Percentiles rank a stretch among this genome's conserved stretches.
phyloP scores from a whole-genome alignment of 192 early-diverging fungal species.

The Backusella liffmaniae region DNA sequence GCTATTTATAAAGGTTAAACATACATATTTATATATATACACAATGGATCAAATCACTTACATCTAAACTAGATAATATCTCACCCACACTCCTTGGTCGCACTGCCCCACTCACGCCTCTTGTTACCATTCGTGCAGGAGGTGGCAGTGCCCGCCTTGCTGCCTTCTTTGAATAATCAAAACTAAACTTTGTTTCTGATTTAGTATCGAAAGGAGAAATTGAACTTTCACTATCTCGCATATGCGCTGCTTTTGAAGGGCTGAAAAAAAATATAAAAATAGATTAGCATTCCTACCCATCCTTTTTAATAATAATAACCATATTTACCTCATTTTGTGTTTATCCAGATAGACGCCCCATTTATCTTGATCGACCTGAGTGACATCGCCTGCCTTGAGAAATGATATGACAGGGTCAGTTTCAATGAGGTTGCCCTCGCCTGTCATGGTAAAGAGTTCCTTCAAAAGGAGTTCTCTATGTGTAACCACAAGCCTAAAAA shows the following conservation, averaged over 20 bases:
- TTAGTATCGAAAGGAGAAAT: neutral
- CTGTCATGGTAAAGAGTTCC: conserved; percentile 25
- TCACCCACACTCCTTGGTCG: conserved; percentile 56
- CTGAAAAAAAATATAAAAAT: neutral
- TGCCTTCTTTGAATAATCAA: conserved; percentile 40
- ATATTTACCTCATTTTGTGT: conserved; percentile 13
- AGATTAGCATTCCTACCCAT: neutral
- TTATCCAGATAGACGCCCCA: conserved; percentile 20
- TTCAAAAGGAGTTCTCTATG: conserved; percentile 16
- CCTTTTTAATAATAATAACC: neutral
- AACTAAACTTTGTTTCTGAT: conserved; percentile 6
- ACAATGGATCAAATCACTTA: neutral
- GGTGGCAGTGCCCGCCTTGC: conserved; percentile 46
- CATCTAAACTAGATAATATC: conserved; percentile 43
- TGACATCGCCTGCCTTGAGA: conserved; percentile 17
- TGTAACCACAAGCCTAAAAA: conserved; percentile 11
- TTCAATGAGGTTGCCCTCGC: conserved; percentile 4
- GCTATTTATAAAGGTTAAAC: neutral
- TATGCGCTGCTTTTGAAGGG: conserved; percentile 4
- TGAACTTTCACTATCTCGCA: neutral
- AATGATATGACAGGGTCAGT: conserved; percentile 10
- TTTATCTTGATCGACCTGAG: conserved; percentile 17
- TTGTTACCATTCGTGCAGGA: conserved; percentile 57
- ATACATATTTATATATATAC: neutral
- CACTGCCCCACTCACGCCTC: conserved; percentile 59